phyloP scores from a whole-genome alignment of 2,329 filamentous ascomycete species.

The Paraphaeosphaeria sporulosa region DNA sequence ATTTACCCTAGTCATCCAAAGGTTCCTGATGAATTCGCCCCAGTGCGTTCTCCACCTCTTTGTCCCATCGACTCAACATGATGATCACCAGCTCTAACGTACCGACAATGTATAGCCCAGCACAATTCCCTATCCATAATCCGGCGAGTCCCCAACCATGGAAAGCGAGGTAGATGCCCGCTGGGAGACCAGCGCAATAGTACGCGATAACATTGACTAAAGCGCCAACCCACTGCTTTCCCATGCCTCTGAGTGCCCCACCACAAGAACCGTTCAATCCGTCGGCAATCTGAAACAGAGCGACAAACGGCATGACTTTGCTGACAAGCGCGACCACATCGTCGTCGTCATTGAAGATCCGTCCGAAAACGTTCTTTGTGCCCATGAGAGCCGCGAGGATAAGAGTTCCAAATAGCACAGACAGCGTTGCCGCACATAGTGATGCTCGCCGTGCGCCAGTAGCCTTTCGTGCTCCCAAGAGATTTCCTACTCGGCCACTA shows the following conservation, averaged over 20 bases:
- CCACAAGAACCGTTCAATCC: slow-evolving; percentile 87
- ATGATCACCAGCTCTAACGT: slow-evolving; percentile 7
- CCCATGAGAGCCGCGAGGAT: slow-evolving; percentile 75
- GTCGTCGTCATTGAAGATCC: slow-evolving; percentile 81
- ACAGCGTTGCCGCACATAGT: slow-evolving; percentile 77
- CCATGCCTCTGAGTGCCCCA: slow-evolving; percentile 82
- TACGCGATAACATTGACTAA: slow-evolving; percentile 83
- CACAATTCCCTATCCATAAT: slow-evolving; percentile 84
- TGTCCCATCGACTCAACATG: slow-evolving; percentile 9
- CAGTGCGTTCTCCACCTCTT: slow-evolving; percentile 6
- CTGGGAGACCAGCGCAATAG: slow-evolving; percentile 80
- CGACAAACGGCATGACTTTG: slow-evolving; percentile 83
- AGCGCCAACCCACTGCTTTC: slow-evolving; percentile 83
- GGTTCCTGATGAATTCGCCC: neutral
- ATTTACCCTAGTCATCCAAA: neutral
- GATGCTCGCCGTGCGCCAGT: slow-evolving; percentile 74
- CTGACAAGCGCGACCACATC: slow-evolving; percentile 76
- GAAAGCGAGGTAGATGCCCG: slow-evolving; percentile 86
- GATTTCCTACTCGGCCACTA: slow-evolving; percentile 78
- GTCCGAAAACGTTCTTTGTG: slow-evolving; percentile 75
- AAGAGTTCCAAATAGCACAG: slow-evolving; percentile 70
- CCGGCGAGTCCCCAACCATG: slow-evolving; percentile 83
- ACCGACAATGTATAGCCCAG: slow-evolving; percentile 77
- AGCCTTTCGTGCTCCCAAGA: slow-evolving; percentile 73
- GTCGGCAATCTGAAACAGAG: slow-evolving; percentile 89